These are phyloP conservation scores for Lasiodiplodia gonubiensis DNA, from an alignment of 2,329 filamentous ascomycete species.

Conservation along the genomic window DNA sequence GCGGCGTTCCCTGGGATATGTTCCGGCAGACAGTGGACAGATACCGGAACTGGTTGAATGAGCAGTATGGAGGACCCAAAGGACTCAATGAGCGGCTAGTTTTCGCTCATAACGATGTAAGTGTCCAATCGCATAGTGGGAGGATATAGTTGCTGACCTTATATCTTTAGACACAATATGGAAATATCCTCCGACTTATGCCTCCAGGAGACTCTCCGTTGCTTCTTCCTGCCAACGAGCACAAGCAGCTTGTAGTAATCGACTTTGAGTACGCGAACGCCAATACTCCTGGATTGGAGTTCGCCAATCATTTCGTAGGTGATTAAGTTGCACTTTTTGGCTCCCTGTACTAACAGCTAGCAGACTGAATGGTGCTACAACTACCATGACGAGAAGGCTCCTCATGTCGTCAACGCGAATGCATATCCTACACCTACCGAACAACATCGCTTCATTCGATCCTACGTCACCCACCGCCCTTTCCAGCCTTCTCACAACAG, in stretches of 20 bases:
- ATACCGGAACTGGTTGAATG: conserved; percentile 76
- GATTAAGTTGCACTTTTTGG: neutral
- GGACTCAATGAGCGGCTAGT: conserved; percentile 77
- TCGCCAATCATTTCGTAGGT: conserved; percentile 91
- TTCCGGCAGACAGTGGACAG: conserved; percentile 78
- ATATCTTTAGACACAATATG: conserved; percentile 82
- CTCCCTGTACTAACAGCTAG: conserved; percentile 5
- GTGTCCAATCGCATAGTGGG: conserved; percentile 39
- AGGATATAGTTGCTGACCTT: neutral
- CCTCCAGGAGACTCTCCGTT: conserved; percentile 77
- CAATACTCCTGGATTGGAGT: conserved; percentile 85
- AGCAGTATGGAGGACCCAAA: conserved; percentile 70
- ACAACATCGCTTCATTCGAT: conserved; percentile 81
- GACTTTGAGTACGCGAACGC: conserved; percentile 97
- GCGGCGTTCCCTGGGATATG: conserved; percentile 79
- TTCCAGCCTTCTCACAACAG: conserved; percentile 45
- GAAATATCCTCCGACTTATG: conserved; percentile 86
- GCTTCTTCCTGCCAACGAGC: conserved; percentile 85
- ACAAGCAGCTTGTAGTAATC: conserved; percentile 96
- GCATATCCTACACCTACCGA: conserved; percentile 80
- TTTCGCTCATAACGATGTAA: conserved; percentile 97
- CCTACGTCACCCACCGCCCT: conserved; percentile 79
- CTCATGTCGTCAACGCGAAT: conserved; percentile 71
- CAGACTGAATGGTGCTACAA: conserved; percentile 95
- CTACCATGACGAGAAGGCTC: conserved; percentile 75